A percentile compares a stretch with the other conserved stretches of the same genome.
phyloP scores from a whole-genome alignment of 164 flowering plant species.

The Umbellularia californica region DNA sequence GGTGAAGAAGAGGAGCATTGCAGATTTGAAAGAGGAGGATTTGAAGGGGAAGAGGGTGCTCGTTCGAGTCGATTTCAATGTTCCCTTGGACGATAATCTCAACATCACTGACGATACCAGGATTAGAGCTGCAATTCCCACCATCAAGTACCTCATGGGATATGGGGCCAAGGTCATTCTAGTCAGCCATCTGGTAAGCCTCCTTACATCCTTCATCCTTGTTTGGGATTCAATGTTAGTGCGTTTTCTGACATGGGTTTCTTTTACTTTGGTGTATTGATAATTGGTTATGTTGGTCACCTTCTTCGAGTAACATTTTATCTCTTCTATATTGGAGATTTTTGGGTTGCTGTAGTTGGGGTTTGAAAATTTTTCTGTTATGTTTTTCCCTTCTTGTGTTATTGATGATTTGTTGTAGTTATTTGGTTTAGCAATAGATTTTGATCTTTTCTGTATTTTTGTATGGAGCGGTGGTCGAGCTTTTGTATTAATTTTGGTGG shows the following conservation, averaged over 20 bases:
- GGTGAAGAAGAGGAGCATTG: conserved; percentile 64
- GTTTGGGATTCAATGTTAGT: neutral
- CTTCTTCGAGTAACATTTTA: too few species aligned
- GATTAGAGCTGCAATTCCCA: conserved; percentile 66
- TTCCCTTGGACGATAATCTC: conserved; percentile 59
- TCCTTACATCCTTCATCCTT: neutral
- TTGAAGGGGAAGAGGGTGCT: conserved; percentile 71
- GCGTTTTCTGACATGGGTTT: neutral
- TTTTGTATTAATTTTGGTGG: neutral
- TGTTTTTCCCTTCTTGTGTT: neutral
- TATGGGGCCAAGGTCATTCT: conserved; percentile 61
- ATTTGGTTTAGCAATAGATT: neutral
- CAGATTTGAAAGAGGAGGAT: conserved; percentile 49
- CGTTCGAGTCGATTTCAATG: conserved; percentile 71
- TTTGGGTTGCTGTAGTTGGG: neutral
- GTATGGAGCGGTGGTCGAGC: neutral
- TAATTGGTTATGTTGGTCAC: too few species aligned
- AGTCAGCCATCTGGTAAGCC: conserved; percentile 43
- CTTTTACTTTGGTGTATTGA: neutral
- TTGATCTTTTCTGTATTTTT: neutral
- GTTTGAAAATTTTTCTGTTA: neutral
- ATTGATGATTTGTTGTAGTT: neutral
- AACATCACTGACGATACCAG: conserved; percentile 75
- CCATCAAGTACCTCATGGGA: conserved; percentile 55
- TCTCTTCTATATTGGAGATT: too few species aligned